Conservation (phyloP, 2,329 filamentous ascomycete genomes). For the Fusarium scirpi region DNA sequence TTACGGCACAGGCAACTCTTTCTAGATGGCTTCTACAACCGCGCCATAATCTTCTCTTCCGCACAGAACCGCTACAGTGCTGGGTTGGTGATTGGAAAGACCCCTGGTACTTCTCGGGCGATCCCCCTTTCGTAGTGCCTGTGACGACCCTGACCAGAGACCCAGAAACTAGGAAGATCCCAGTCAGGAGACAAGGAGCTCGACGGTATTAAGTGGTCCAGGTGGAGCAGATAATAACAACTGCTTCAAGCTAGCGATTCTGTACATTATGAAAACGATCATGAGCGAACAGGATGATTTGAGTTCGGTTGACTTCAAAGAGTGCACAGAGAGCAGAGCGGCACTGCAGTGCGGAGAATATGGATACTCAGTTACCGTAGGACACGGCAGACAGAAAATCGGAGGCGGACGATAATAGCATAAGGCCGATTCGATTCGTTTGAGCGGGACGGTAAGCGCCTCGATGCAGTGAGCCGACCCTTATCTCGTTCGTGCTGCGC, state of each 20-base stretch:
- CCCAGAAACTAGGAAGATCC: constrained; percentile 30
- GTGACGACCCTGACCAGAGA: constrained; percentile 23
- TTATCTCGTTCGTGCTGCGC: constrained; percentile 22
- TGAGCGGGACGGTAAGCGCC: constrained; percentile 20
- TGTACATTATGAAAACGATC: background rate
- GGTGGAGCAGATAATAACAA: constrained; percentile 21
- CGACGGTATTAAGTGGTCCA: constrained; percentile 18
- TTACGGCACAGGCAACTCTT: constrained; percentile 24
- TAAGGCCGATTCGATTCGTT: constrained; percentile 1
- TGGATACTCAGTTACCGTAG: constrained; percentile 14
- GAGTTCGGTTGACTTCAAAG: background rate
- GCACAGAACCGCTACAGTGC: constrained; percentile 13
- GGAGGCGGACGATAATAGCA: constrained; percentile 18
- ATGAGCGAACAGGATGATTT: constrained; percentile 4
- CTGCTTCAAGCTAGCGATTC: constrained; percentile 2
- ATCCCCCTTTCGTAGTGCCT: constrained; percentile 41
- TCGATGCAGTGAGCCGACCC: constrained; percentile 30
- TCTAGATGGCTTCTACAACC: constrained; percentile 44
- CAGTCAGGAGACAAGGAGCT: constrained; percentile 43
- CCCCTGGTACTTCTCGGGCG: constrained; percentile 32
- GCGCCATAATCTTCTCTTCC: background rate
- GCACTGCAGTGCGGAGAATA: constrained; percentile 12
- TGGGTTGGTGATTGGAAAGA: constrained; percentile 9
- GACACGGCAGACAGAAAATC: constrained; percentile 2
- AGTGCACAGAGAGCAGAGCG: constrained; percentile 2